These are phyloP conservation scores for Linaria vulgaris DNA, from an alignment of 257 asterid genomes.

Conservation along the genomic window DNA sequence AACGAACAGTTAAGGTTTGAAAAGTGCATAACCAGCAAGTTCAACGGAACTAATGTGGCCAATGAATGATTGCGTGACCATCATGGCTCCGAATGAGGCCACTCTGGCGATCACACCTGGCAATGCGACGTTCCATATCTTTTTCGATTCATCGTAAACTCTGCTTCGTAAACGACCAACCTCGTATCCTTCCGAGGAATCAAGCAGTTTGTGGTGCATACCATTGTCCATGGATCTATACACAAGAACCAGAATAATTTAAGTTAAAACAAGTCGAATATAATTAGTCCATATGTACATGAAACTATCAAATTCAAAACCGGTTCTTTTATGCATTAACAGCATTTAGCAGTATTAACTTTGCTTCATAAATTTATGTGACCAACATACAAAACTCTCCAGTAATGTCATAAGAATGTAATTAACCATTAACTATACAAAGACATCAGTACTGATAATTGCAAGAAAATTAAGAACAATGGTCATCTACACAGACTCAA, in stretches of 20 bases:
- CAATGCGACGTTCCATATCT: conserved; percentile 60
- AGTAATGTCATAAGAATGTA: too few species aligned
- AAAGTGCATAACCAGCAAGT: conserved; percentile 59
- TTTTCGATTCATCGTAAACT: conserved; percentile 43
- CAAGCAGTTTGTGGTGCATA: conserved; percentile 35
- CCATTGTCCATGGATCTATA: conserved; percentile 41
- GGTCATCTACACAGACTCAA: too few species aligned
- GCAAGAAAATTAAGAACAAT: too few species aligned
- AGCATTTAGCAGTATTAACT: too few species aligned
- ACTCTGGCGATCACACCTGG: conserved; percentile 55
- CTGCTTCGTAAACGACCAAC: conserved; percentile 30
- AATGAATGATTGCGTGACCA: too few species aligned
- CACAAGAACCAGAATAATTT: background rate
- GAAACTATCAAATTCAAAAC: too few species aligned
- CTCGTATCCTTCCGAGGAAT: conserved; percentile 29
- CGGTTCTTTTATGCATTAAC: too few species aligned
- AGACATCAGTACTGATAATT: too few species aligned
- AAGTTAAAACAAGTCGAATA: too few species aligned
- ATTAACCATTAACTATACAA: too few species aligned
- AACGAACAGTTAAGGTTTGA: conserved; percentile 56
- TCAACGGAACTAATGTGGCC: conserved; percentile 44
- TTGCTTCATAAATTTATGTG: too few species aligned
- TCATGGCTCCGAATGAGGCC: conserved; percentile 48
- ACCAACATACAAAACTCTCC: too few species aligned
- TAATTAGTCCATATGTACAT: background rate